Percentiles rank a stretch among this genome's conserved stretches.
Conservation (phyloP, 192 early-diverging fungal genomes). For the Phlyctochytrium arcticum region DNA sequence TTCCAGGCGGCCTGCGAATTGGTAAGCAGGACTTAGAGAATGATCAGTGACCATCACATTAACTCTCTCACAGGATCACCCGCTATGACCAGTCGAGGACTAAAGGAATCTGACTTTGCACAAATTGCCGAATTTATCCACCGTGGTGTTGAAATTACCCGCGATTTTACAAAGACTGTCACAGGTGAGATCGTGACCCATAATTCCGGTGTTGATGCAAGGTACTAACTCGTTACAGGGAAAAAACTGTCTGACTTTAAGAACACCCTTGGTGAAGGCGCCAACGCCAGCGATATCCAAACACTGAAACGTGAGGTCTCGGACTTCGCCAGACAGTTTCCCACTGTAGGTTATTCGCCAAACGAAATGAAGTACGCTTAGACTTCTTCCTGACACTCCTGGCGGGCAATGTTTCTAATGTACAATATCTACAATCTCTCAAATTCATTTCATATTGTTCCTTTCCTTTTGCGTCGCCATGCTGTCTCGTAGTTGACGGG, state of each 20-base stretch:
- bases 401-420: no score
- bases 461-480: constrained; percentile 4
- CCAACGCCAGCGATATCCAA: constrained; percentile 51
- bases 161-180: constrained; percentile 63
- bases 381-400: no score
- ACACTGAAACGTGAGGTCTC: constrained; percentile 75
- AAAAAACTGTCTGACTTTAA: constrained; percentile 90
- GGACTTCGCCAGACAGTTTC: constrained; percentile 81
- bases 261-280: constrained; percentile 65
- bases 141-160: constrained; percentile 75
- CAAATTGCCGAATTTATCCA: constrained; percentile 83
- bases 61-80: constrained; percentile 51
- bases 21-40: constrained; percentile 47
- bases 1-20: constrained; percentile 90
- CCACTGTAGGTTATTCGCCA: constrained; percentile 63
- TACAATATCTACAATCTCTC: no score
- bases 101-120: constrained; percentile 84
- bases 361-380: constrained; percentile 25
- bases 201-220: not conserved
- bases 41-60: not conserved
- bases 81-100: constrained; percentile 95
- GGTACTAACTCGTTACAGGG: constrained; percentile 21
- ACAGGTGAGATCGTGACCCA: constrained; percentile 17
- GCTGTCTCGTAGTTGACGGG: constrained; percentile 12
- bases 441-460: no score